Conservation (phyloP, 345 rosid genomes). For the Salix suchowensis region DNA sequence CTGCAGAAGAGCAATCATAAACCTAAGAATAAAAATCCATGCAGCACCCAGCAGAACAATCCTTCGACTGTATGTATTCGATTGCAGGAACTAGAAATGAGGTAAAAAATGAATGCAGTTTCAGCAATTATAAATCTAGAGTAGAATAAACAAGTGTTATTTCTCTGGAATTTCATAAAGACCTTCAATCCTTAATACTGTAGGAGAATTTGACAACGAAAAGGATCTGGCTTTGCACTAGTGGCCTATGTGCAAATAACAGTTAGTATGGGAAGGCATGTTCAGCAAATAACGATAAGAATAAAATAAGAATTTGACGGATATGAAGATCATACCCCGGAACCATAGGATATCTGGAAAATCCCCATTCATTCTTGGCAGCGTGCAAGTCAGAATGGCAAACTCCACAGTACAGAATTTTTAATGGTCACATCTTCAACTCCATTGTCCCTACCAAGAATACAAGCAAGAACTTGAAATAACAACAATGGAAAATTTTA, state of each 20-base stretch:
- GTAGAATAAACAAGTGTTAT: too few relatives aligned
- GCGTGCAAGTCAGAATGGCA: conserved; percentile 76
- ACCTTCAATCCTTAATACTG: neutral
- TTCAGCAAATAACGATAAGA: neutral
- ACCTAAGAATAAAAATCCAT: neutral
- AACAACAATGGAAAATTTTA: neutral
- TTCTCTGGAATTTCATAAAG: neutral
- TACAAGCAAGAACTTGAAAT: neutral
- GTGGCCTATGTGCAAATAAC: neutral
- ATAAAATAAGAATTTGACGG: too few relatives aligned
- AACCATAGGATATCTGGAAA: conserved; percentile 56
- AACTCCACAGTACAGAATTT: conserved; percentile 74
- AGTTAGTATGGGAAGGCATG: neutral
- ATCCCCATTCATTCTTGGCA: conserved; percentile 73
- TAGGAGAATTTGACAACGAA: neutral
- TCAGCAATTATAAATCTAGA: neutral
- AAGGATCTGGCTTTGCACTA: neutral
- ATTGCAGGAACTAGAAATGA: neutral
- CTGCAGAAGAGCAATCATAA: conserved; percentile 30
- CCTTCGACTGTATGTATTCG: neutral
- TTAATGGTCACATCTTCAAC: conserved; percentile 74
- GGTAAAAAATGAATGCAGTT: neutral
- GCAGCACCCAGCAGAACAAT: neutral
- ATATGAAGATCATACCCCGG: conserved; percentile 61
- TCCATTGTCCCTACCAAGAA: conserved; percentile 57